Base-by-base conservation (phyloP, 148 eudicot genomes). In the Amaranthus palmeri region DNA sequence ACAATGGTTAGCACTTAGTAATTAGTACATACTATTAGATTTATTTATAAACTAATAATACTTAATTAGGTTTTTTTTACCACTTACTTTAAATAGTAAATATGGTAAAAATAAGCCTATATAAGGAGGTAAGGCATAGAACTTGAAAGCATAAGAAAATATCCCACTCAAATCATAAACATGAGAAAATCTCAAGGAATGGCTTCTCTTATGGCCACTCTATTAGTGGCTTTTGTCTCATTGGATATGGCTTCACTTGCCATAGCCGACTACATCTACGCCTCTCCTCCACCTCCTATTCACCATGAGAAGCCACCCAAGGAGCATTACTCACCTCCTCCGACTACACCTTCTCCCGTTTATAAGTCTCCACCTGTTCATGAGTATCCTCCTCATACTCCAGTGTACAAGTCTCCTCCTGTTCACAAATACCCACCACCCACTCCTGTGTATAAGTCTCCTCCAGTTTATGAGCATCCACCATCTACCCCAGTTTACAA, bases 211-310 rank as follows among this genome's bases (percentile, higher is more conserved):
- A 1, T 79, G 10, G 72, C 78, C 73, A 75, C 86, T 71, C 77
- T 85, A 17, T 42, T 83, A 17, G 78, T 85, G 77, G 83, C 77
- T 43, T 6, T 83, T 0, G 56, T 87, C 49, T 17, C 69, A 2
- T 10, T 62, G n/a, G 44, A 25, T 44, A 14, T 49, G 54, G 14
- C 69, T 4, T 77, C 91, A 6, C 43, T 83, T 4, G 68, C 84
- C 73, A 73, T 54, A 0, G 88, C 87, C 9, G 51, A 76, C 58
- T 83, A 85, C 84, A 60, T 7, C 0, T 83, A 83, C 72, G 25
- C 81, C n/a, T 84, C 85, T 54, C 86, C 88, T 7, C 78, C 84
- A 45, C 81, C 78, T 4, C 85, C 82, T 1, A 40, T 68, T 10
- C 74, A 73, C 54, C 77, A 73, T 41, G 76, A 73, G 71, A 64